phyloP scores from a whole-genome alignment of 805 yeast genomes.

The Hanseniaspora guilliermondii region DNA sequence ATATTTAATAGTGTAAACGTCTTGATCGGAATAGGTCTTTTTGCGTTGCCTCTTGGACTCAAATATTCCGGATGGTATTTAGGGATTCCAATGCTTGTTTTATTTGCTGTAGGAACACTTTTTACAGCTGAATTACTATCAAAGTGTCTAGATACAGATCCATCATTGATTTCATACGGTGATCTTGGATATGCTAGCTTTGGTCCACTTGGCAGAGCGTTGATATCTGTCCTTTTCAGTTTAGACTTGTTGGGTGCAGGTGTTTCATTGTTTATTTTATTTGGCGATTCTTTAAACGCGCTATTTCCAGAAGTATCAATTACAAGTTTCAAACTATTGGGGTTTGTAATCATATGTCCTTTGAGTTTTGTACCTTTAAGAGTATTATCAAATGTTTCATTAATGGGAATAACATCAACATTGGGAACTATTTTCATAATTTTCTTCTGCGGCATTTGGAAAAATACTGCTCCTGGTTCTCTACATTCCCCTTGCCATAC shows the following conservation, averaged over 20 bases:
- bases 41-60: slow-evolving; percentile 61
- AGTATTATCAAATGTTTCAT: slow-evolving; percentile 52
- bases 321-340: slow-evolving; percentile 49
- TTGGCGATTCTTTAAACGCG: slow-evolving; percentile 75
- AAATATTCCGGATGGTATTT: slow-evolving; percentile 57
- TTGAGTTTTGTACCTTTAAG: slow-evolving; percentile 70
- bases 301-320: slow-evolving; percentile 43
- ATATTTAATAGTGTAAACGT: slow-evolving; percentile 67
- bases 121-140: slow-evolving; percentile 69
- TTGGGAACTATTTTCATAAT: slow-evolving; percentile 49
- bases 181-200: slow-evolving; percentile 80
- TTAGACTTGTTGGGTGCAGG: slow-evolving; percentile 71
- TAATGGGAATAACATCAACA: slow-evolving; percentile 62
- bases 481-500: slow-evolving; percentile 44
- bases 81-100: slow-evolving; percentile 46
- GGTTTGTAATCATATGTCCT: slow-evolving; percentile 63
- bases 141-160: slow-evolving; percentile 66
- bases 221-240: slow-evolving; percentile 63
- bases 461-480: slow-evolving; percentile 60
- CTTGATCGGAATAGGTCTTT: slow-evolving; percentile 60
- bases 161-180: slow-evolving; percentile 71
- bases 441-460: slow-evolving; percentile 50
- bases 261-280: slow-evolving; percentile 65
- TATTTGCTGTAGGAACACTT: slow-evolving; percentile 57
- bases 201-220: slow-evolving; percentile 60